Base-by-base conservation (phyloP, 2,329 filamentous ascomycete genomes). In the Blumeria graminis region DNA sequence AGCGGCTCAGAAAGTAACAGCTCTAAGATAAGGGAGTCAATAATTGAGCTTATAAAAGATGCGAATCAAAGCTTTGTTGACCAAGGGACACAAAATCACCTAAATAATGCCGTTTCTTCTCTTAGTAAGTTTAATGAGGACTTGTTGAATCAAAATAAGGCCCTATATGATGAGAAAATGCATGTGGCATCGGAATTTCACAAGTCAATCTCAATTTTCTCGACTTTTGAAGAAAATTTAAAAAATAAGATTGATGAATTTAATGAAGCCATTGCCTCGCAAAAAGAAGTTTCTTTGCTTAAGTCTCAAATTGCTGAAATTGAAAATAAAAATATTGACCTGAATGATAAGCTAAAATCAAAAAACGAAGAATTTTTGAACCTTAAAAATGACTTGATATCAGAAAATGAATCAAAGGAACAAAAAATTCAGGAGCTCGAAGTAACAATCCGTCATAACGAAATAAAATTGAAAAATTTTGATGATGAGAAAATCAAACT, bases 311-410 rank as follows among this genome's bases (percentile, higher is more conserved):
- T 65, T 35, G 41, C 61, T 32, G 58, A 60, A 10, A 55, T 66
- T 18, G 58, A 63, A 57, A 63, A 11, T 57, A 57, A 56, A 55
- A 67, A 16, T 36, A 56, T 50, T 35, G 57, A n/a, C 16, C 58
- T 60, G 22, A 59, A 66, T 1, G 56, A 63, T 34, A 66, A 68
- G 13, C 56, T 65, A 1, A 59, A 67, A 34, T 58, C 60, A 13
- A 68, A 67, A 22, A 65, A 65, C 8, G 64, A 70, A 57, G 65
- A 67, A n/a, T 61, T 64, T 46, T 48, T 1, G 55, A 60, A 36
- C 38, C 55, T 22, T 58, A 60, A 35, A 57, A 62, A 36, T 57
- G 63, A 36, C 16, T 60, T 2, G 14, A 11, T 33, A 33, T 34
- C 50, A n/a, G 18, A 13, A 13, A 48, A 18, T 16, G 39, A 54